Evolutionary conservation across 192 early-diverging fungal species (phyloP).

Genomic region (Coemansia sp.): DNA sequence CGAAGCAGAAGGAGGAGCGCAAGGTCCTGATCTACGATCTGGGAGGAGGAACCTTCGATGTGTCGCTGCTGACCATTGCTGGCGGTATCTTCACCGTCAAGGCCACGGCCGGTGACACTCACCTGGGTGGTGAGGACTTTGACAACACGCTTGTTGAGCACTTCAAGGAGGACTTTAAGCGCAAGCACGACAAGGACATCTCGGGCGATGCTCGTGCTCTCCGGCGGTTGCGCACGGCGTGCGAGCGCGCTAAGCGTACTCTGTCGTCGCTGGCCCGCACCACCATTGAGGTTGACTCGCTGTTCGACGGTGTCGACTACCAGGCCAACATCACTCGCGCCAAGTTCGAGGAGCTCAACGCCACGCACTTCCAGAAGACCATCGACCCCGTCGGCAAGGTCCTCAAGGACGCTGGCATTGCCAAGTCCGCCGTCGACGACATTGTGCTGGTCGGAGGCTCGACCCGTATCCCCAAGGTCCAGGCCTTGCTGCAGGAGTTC

Average conservation of each 20-base stretch:
- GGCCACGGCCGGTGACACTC: constrained; percentile 80
- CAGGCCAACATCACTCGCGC: constrained; percentile 74
- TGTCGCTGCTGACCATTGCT: constrained; percentile 74
- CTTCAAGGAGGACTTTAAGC: constrained; percentile 62
- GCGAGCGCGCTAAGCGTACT: constrained; percentile 74
- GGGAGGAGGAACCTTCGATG: constrained; percentile 86
- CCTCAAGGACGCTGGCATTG: constrained; percentile 72
- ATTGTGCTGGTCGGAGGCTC: constrained; percentile 87
- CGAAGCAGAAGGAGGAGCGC: constrained; percentile 71
- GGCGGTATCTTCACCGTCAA: constrained; percentile 79
- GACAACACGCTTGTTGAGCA: constrained; percentile 62
- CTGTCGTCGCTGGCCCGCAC: constrained; percentile 72
- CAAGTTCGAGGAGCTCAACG: constrained; percentile 79
- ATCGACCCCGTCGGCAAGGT: constrained; percentile 72
- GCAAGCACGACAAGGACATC: constrained; percentile 73
- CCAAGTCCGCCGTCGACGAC: constrained; percentile 76
- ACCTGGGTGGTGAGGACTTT: constrained; percentile 83
- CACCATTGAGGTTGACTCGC: constrained; percentile 72
- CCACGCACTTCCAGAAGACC: constrained; percentile 63
- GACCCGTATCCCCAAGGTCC: constrained; percentile 92
- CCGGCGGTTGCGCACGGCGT: constrained; percentile 73
- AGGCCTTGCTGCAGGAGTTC: constrained; percentile 72
- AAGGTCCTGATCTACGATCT: constrained; percentile 80
- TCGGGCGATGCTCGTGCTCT: constrained; percentile 69
- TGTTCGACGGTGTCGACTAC: constrained; percentile 75